Evolutionary conservation across 2,329 filamentous ascomycete genomes (phyloP), one percentile per base, ranked within the genome.

Genomic region (Ophiocordyceps sinensis): DNA sequence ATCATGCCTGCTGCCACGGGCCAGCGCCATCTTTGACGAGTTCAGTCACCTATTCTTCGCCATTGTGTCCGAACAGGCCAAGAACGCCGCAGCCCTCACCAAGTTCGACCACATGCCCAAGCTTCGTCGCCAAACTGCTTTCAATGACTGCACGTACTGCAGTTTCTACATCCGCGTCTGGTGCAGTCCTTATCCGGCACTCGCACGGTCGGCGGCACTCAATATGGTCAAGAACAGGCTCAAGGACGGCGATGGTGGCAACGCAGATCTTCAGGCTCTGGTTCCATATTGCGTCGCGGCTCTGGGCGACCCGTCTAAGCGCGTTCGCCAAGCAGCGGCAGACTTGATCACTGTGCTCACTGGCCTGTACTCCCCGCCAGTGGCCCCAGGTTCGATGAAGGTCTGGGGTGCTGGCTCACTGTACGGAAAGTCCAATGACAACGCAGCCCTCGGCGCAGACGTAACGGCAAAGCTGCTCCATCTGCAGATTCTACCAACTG

Each of bases 201-300:
- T 83, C 37, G 79, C 78, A 3, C 77, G 84, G 46, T 70, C 73
- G 41, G 72, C 78, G 9, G 85, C 87, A 11, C 61, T 94, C 38
- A 75, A 79, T 34, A 69, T 77, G 53, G 71, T 77, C 13, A 75
- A 77, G 44, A 66, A 66, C 28, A 66, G 69, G 23, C 57, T 86
- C 15, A 73, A 74, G 41, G 58, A 62, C 10, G 60, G 61, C 13
- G 68, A 71, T 43, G 66, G 64, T 41, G 58, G 54, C 19, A 64
- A 65, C 17, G 54, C 73, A 8, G 83, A 94, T 55, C 70, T 88
- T 38, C 89, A 96, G 55, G 74, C 77, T 11, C 58, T 95, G 15
- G 55, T 94, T n/a, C 89, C 89, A 3, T 95, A 94, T 60, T 67
- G 81, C 28, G 64, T 95, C 37, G 68, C 73, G 31, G 83, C 82